Base-by-base conservation (phyloP, 2,329 filamentous ascomycete genomes). In the Diplodia corticola region DNA sequence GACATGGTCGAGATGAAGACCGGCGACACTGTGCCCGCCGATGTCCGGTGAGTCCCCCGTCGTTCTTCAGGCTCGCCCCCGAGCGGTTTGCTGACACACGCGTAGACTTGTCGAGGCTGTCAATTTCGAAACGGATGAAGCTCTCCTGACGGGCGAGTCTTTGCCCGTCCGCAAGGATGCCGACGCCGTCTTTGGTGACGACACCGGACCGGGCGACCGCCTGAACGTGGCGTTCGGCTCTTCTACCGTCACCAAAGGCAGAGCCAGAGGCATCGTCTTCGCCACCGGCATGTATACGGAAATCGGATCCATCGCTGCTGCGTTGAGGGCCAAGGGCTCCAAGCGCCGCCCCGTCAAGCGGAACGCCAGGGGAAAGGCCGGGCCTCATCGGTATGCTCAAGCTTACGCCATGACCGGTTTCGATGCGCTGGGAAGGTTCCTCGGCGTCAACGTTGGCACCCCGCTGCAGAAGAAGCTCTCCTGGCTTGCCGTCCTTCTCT, bases 71-170 rank as follows among this genome's bases (percentile, higher is more conserved):
- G n/a, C n/a, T n/a, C n/a, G n/a, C n/a, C n/a, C n/a, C n/a, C n/a
- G n/a, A n/a, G n/a, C n/a, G n/a, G n/a, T n/a, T n/a, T n/a, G n/a
- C n/a, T n/a, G n/a, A n/a, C n/a, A 13, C 9, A 37, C n/a, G 67
- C 66, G 55, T 24, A 73, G 78, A 26, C 75, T 85, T 0, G 76
- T 88, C 67, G 84, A 89, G 68, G 85, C 85, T 65, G 86, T 93
- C 77, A 94, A 94, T 75, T 81, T 93, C 68, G 90, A 90, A 63
- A 89, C 88, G 65, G 91, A 94, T 67, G 89, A 91, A 74, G 88
- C 89, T 12, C 81, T 90, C 30, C 81, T 91, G 30, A 91, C 89
- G 3, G 89, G 89, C 70, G 89, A 91, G 77, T 90, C 89, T 17
- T 77, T 89, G 20, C 86, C 89, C 63, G 88, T 89, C 66, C 84